These are phyloP conservation scores for Aaosphaeria pasadenensis DNA, from an alignment of 2,329 filamentous ascomycete genomes.

Conservation along the genomic window DNA sequence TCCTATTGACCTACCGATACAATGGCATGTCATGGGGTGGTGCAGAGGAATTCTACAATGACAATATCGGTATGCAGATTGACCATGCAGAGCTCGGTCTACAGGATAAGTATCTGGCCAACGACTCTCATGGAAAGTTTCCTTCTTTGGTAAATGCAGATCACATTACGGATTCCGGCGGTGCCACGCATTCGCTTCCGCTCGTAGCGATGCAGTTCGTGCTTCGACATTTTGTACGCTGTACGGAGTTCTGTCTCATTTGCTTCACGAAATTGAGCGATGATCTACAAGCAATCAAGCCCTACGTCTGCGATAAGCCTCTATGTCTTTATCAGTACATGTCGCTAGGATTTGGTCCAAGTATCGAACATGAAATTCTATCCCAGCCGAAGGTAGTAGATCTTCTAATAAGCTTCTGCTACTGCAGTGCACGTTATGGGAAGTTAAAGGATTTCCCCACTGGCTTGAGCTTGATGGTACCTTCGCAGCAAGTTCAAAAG, in stretches of 20 bases:
- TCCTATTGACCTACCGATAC: slow-evolving; percentile 59
- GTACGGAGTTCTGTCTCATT: slow-evolving; percentile 82
- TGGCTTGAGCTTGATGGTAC: slow-evolving; percentile 56
- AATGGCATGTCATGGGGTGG: slow-evolving; percentile 62
- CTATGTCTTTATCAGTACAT: slow-evolving; percentile 89
- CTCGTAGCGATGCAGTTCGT: slow-evolving; percentile 69
- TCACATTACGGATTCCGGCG: slow-evolving; percentile 41
- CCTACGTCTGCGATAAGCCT: slow-evolving; percentile 68
- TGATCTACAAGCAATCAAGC: slow-evolving; percentile 68
- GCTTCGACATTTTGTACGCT: slow-evolving; percentile 72
- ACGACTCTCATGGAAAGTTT: slow-evolving; percentile 33
- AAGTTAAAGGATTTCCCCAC: slow-evolving; percentile 55
- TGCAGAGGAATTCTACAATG: slow-evolving; percentile 59
- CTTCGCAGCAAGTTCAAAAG: slow-evolving; percentile 27
- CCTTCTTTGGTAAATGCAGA: slow-evolving; percentile 50
- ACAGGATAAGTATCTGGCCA: slow-evolving; percentile 39
- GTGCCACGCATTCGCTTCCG: slow-evolving; percentile 50
- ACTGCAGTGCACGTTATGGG: slow-evolving; percentile 49
- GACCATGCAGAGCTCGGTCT: slow-evolving; percentile 28
- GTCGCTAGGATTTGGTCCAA: slow-evolving; percentile 78
- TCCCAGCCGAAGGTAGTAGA: slow-evolving; percentile 81
- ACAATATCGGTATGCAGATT: slow-evolving; percentile 39
- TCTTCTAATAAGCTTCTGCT: slow-evolving; percentile 79
- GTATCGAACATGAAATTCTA: slow-evolving; percentile 79
- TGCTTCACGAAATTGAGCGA: slow-evolving; percentile 69